phyloP scores from a whole-genome alignment of 257 asterid species.

The Solanum ahanhuiri region DNA sequence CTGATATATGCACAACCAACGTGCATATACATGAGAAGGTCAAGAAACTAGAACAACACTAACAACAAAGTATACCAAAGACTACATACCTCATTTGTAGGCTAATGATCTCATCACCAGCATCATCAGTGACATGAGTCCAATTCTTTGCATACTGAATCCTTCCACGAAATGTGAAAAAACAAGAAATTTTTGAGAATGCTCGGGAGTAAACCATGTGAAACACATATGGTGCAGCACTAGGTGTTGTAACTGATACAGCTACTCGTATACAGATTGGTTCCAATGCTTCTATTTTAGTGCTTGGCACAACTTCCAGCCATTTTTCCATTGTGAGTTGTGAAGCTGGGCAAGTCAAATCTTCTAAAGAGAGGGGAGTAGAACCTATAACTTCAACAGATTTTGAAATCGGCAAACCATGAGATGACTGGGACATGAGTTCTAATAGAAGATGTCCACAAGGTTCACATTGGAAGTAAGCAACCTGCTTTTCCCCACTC shows the following conservation, averaged over 20 bases:
- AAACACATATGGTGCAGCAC: slow-evolving; percentile 43
- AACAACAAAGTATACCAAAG: not conserved
- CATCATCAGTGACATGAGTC: slow-evolving; percentile 53
- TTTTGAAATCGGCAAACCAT: slow-evolving; percentile 27
- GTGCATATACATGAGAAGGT: not conserved
- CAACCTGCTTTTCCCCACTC: slow-evolving; percentile 74
- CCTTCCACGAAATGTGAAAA: slow-evolving; percentile 47
- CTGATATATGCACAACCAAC: not conserved
- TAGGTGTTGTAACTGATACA: slow-evolving; percentile 70
- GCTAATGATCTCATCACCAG: slow-evolving; percentile 56
- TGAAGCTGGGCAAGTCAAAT: slow-evolving; percentile 31
- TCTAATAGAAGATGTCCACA: slow-evolving; percentile 58
- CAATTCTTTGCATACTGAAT: slow-evolving; percentile 35
- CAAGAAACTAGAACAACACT: not conserved
- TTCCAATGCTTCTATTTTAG: slow-evolving; percentile 29
- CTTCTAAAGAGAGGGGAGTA: slow-evolving; percentile 45
- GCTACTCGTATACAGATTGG: slow-evolving; percentile 66
- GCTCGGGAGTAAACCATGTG: slow-evolving; percentile 44
- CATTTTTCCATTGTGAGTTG: slow-evolving; percentile 70
- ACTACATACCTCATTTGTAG: slow-evolving; percentile 62
- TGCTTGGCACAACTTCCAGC: slow-evolving; percentile 65
- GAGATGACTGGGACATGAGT: slow-evolving; percentile 35
- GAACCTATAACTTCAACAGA: slow-evolving; percentile 48
- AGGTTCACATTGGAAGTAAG: slow-evolving; percentile 79
- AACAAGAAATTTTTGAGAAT: slow-evolving; percentile 51